phyloP scores from a whole-genome alignment of 164 flowering plant species.

The Macadamia integrifolia region DNA sequence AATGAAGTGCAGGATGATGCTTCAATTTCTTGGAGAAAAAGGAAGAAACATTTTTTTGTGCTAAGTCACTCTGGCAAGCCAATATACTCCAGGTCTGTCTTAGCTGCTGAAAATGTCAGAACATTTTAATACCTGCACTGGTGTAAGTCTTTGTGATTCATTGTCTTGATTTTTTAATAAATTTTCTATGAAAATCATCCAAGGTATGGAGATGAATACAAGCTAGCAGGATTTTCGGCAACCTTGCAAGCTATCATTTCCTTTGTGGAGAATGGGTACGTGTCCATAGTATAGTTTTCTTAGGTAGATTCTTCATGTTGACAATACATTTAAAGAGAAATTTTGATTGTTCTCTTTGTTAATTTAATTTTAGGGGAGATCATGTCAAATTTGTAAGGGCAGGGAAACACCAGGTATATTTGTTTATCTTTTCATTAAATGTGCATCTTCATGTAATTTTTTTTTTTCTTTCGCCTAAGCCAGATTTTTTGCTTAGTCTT shows the following conservation, averaged over 20 bases:
- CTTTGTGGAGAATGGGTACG: conserved; percentile 96
- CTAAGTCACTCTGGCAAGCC: conserved; percentile 97
- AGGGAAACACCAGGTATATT: conserved; percentile 89
- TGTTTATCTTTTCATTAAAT: not conserved
- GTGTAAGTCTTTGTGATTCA: not conserved
- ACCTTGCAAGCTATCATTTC: conserved; percentile 97
- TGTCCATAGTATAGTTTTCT: not conserved
- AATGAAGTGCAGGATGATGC: conserved; percentile 91
- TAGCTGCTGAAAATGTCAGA: not conserved
- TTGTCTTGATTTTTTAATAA: not conserved
- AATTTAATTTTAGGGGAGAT: conserved; percentile 64
- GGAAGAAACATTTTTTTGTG: conserved; percentile 92
- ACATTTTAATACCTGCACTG: not conserved
- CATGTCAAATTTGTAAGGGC: conserved; percentile 80
- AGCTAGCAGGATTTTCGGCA: conserved; percentile 97
- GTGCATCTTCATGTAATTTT: not conserved
- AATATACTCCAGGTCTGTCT: conserved; percentile 79
- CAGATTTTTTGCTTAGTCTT: not conserved
- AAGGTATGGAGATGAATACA: conserved; percentile 97
- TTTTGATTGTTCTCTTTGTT: conserved; percentile 14
- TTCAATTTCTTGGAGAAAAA: conserved; percentile 93
- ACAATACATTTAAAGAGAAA: not conserved
- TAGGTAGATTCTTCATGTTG: not conserved
- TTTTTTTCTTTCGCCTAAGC: not conserved
- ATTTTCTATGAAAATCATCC: not conserved